A percentile compares a stretch with the other conserved stretches of the same genome.
These are phyloP conservation scores for Diaporthe velutina DNA, from an alignment of 2,329 filamentous ascomycete genomes.

Conservation along the genomic window DNA sequence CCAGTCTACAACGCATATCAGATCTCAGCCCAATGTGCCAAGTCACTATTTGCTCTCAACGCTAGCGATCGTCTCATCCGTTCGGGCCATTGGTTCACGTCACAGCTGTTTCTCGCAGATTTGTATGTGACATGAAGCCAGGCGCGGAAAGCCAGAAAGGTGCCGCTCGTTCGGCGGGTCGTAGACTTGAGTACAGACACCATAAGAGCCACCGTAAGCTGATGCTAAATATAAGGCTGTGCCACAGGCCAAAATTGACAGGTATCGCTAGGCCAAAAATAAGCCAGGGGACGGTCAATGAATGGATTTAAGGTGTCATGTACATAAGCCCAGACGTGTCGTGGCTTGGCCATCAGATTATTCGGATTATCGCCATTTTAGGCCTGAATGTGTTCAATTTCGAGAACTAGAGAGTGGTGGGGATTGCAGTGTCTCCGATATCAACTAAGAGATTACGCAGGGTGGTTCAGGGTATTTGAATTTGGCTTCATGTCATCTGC, in stretches of 20 bases:
- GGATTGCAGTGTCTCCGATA: background rate
- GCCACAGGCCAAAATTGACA: background rate
- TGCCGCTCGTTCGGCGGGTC: background rate
- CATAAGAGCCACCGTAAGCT: background rate
- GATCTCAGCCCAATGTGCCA: background rate
- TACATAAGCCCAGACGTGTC: background rate
- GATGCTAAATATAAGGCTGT: background rate
- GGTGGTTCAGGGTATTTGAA: background rate
- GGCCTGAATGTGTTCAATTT: background rate
- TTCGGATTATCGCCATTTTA: constrained; percentile 9
- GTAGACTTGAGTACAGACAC: background rate
- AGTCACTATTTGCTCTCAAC: background rate
- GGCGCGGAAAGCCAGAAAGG: background rate
- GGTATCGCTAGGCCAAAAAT: background rate
- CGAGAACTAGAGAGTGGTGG: constrained; percentile 8
- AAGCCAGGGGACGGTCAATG: background rate
- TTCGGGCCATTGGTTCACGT: background rate
- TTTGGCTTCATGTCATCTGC: background rate
- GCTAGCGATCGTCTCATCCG: background rate
- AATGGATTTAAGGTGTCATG: background rate
- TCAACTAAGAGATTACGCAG: constrained; percentile 8
- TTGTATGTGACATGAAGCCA: background rate
- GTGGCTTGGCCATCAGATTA: background rate
- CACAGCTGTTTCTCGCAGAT: background rate
- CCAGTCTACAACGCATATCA: background rate